Conservation (phyloP, 2,329 filamentous ascomycete species). For the Botrytis pseudocinerea region DNA sequence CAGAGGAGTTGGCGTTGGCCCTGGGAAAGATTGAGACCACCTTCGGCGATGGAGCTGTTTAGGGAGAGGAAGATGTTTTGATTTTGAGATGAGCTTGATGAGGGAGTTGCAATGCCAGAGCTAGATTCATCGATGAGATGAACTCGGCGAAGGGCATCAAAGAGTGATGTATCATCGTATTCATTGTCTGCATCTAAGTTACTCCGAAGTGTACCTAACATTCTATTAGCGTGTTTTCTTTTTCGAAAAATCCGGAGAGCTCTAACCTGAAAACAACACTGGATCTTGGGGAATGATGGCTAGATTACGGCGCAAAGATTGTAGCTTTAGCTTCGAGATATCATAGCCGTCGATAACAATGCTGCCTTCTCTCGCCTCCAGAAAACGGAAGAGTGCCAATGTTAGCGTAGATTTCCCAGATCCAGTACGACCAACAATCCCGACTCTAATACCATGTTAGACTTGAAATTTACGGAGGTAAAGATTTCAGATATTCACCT, state of each 20-base stretch:
- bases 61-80: slow-evolving; percentile 46
- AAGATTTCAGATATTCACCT: background rate
- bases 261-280: slow-evolving; percentile 72
- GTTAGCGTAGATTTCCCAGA: slow-evolving; percentile 37
- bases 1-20: slow-evolving; percentile 85
- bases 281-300: slow-evolving; percentile 55
- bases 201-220: slow-evolving; percentile 45
- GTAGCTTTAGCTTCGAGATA: slow-evolving; percentile 39
- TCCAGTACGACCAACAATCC: slow-evolving; percentile 38
- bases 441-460: slow-evolving; percentile 27
- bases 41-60: slow-evolving; percentile 63
- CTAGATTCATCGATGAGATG: slow-evolving; percentile 63
- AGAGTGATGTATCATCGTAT: slow-evolving; percentile 59
- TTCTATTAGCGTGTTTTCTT: slow-evolving; percentile 60
- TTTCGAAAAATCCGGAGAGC: background rate
- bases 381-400: slow-evolving; percentile 32
- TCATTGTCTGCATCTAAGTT: slow-evolving; percentile 30
- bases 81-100: slow-evolving; percentile 23
- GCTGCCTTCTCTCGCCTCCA: slow-evolving; percentile 44
- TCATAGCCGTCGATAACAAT: slow-evolving; percentile 40
- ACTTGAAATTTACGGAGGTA: background rate
- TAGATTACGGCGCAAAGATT: slow-evolving; percentile 36
- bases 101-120: slow-evolving; percentile 17
- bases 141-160: slow-evolving; percentile 77
- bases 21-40: slow-evolving; percentile 56